Conservation (phyloP, 1,139 yeast species). For the Suhomyces bolitotheri region DNA sequence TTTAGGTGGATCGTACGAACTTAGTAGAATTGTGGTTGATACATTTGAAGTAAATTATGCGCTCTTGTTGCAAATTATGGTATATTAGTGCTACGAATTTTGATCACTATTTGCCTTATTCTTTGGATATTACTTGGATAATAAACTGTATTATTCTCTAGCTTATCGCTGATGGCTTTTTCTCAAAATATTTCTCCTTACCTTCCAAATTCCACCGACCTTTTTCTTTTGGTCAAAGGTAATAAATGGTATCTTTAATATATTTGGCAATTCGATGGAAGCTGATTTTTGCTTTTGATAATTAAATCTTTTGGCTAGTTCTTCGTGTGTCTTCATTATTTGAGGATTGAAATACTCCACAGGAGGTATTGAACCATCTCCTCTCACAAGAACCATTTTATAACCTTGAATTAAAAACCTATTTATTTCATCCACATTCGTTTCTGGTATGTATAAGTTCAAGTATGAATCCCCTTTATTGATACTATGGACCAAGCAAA, state of each 20-base stretch:
- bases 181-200: constrained; percentile 63
- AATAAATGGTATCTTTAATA: constrained; percentile 47
- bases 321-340: constrained; percentile 18
- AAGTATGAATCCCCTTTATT: constrained; percentile 40
- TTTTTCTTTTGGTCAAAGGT: constrained; percentile 47
- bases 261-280: constrained; percentile 9
- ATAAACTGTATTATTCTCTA: no score
- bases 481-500: constrained; percentile 65
- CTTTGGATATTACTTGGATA: no score
- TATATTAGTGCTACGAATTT: no score
- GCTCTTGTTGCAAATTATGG: no score
- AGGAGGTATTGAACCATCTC: constrained; percentile 56
- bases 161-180: constrained; percentile 31
- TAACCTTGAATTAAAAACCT: constrained; percentile 22
- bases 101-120: no score
- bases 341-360: constrained; percentile 34
- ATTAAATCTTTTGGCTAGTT: constrained; percentile 7
- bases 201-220: constrained; percentile 63
- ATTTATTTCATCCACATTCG: constrained; percentile 17
- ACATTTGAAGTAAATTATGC: no score
- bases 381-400: constrained; percentile 56
- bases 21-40: no score
- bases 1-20: no score
- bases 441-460: constrained; percentile 60
- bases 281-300: background rate